Conservation (phyloP, 2,329 filamentous ascomycete genomes). For the Arthrobotrys entomopaga region DNA sequence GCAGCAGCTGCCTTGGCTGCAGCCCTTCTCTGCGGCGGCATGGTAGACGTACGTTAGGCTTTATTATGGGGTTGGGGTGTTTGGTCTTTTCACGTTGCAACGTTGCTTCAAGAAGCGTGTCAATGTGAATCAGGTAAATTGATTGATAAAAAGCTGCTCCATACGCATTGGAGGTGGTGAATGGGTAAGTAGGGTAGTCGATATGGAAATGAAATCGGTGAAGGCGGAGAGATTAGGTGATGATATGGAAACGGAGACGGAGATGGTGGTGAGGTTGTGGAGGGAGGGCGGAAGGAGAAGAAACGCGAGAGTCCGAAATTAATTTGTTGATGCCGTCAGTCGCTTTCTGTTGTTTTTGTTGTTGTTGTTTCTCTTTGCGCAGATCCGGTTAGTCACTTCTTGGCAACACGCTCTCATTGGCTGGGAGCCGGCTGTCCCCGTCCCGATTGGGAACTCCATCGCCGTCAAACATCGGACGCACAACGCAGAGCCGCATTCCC, state of each 20-base stretch:
- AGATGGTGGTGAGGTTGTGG: constrained; percentile 8
- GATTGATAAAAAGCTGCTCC: too few species aligned
- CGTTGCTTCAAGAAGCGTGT: too few species aligned
- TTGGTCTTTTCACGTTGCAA: too few species aligned
- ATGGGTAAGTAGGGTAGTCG: background rate
- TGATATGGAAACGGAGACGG: constrained; percentile 7
- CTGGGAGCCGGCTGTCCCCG: background rate
- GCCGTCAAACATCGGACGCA: background rate
- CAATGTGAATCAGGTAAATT: too few species aligned
- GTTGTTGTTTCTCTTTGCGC: constrained; percentile 52
- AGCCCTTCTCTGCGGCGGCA: constrained; percentile 16
- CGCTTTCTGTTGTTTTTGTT: constrained; percentile 23
- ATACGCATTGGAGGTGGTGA: constrained; percentile 1
- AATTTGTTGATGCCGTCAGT: constrained; percentile 13
- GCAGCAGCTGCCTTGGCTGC: constrained; percentile 18
- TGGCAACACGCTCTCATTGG: constrained; percentile 33
- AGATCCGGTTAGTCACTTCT: constrained; percentile 33
- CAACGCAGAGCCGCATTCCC: constrained; percentile 17
- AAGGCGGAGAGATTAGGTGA: background rate
- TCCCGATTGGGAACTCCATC: constrained; percentile 15
- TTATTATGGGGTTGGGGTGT: too few species aligned
- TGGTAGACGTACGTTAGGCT: background rate
- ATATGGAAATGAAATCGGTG: background rate
- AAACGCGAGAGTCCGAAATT: constrained; percentile 42
- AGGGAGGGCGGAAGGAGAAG: constrained; percentile 2